Base-by-base conservation (phyloP, 169 alveolate genomes). In the Eimeria acervulina region DNA sequence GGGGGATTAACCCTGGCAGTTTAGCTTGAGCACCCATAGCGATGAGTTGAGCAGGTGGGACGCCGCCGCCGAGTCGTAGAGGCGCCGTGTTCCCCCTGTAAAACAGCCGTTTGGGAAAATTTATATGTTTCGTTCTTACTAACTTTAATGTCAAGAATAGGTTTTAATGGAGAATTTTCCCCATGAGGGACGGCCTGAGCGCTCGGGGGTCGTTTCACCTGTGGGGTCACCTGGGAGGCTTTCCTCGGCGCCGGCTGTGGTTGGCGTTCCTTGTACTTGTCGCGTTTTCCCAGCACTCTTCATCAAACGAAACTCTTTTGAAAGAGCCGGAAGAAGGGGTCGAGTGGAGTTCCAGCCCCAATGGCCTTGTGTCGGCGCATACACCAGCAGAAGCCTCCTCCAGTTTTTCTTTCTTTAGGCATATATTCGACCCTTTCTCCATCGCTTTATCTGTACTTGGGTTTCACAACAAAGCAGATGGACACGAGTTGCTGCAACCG, bases 211-310 rank as follows among this genome's bases (percentile, higher is more conserved):
- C 68, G 90, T 17, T 28, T 31, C 8, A 31, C 38, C 90, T 23
- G n/a, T 44, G 61, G 90, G 90, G 90, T 81, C 72, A 81, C 90
- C 42, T 81, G 90, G 38, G 87, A 26, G 63, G 61, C 59, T 36
- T 76, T 10, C 63, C 52, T 42, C 59, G 55, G 55, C 61, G 87
- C 87, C 36, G 31, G 55, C 33, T 13, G 52, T 38, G 52, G n/a
- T 51, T 81, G 68, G 38, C 44, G 23, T 47, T 28, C 68, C 1
- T 52, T 81, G 72, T 52, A 7, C n/a, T 76, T 5, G 19, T 42
- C 19, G 40, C 21, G 0, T 21, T 38, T 76, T 38, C 40, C 33
- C 31, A 42, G 36, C 87, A 5, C 8, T 76, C 87, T 76, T 59
- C 17, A 26, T 40, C 87, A 76, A 26, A 42, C 40, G 87, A 76